These are phyloP conservation scores for Blastobotrys mokoenaii DNA, from an alignment of 805 yeast species.

Conservation along the genomic window DNA sequence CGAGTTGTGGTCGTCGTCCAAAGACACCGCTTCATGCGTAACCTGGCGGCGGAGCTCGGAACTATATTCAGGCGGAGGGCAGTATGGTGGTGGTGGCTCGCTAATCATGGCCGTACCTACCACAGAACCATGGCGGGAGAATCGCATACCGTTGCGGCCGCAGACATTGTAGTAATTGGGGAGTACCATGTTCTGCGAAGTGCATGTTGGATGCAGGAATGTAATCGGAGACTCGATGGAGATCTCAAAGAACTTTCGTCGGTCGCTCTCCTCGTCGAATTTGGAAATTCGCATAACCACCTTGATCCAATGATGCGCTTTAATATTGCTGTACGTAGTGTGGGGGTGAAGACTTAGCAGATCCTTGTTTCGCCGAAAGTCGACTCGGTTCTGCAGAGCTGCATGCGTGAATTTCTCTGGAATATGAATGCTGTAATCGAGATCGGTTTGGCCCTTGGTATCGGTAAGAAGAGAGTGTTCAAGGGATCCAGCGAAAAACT, in stretches of 20 bases:
- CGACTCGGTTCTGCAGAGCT: too few species aligned
- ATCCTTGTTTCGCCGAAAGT: constrained; percentile 34
- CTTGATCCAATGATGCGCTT: constrained; percentile 93
- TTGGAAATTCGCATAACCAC: constrained; percentile 73
- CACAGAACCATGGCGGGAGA: background rate
- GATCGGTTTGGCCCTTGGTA: constrained; percentile 8
- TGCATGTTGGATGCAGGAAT: constrained; percentile 62
- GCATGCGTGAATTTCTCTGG: constrained; percentile 50
- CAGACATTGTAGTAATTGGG: constrained; percentile 26
- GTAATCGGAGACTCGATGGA: constrained; percentile 93
- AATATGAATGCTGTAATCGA: constrained; percentile 72
- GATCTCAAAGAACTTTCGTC: constrained; percentile 87
- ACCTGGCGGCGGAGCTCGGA: too few species aligned
- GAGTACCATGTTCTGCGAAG: constrained; percentile 27
- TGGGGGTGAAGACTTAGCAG: constrained; percentile 61
- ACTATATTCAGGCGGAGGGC: too few species aligned
- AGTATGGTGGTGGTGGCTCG: too few species aligned
- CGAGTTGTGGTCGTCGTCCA: too few species aligned
- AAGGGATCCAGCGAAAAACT: constrained; percentile 39
- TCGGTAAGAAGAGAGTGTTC: constrained; percentile 22
- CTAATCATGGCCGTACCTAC: too few species aligned
- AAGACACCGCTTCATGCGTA: too few species aligned
- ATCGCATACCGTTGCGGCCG: background rate
- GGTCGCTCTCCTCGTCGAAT: constrained; percentile 41
- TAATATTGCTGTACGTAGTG: constrained; percentile 69